Evolutionary conservation across 2,329 filamentous ascomycete species (phyloP), one percentile per base, ranked within the genome.

Genomic region (Cadophora sp.): DNA sequence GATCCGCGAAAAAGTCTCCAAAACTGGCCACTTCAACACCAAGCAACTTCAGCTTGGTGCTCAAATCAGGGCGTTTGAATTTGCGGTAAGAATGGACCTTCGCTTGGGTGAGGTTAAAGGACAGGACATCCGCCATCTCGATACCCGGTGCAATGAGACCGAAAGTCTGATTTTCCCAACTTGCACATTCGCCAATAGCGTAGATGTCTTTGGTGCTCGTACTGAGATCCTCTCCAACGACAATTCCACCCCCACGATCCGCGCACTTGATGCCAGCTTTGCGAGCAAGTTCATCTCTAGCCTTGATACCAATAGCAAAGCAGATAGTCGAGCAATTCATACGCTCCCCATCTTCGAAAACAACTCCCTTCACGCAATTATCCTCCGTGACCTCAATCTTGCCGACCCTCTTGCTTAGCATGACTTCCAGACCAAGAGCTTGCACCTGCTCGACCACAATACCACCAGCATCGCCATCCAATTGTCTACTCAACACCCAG

Each of bases 11-110:
- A 82, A 94, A 97, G 77, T 97, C 94, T 0, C 94, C 94, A 76
- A 97, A 97, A 75, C 92, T 96, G 20, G 94, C 94, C 4, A 97
- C 94, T 71, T 97, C 92, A 9, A 97, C 93, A 0, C 94, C 94
- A 0, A 97, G 84, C 0, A 97, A 83, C 82, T 97, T 97, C 36
- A 97, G 82, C 77, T 97, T 97, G 0, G 94, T 97, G 82, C 94
- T 97, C 48, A 97, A 82, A 77, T 97, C 93, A 0, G 94, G 94
- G 4, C 89, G 82, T 78, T 92, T 93, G 83, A 96, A 97, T 36
- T 82, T 83, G 39, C 91, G 84, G 1, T 87, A 87, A 7, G 87
- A 79, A 76, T 95, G 91, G 1, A 87, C 84, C 75, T 91, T 90
- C 39, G 92, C 91, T 76, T 94, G 90, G 3, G 94, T 96, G 66